phyloP scores from a whole-genome alignment of 352 stramenopile genomes.

The Phytophthora pistaciae region DNA sequence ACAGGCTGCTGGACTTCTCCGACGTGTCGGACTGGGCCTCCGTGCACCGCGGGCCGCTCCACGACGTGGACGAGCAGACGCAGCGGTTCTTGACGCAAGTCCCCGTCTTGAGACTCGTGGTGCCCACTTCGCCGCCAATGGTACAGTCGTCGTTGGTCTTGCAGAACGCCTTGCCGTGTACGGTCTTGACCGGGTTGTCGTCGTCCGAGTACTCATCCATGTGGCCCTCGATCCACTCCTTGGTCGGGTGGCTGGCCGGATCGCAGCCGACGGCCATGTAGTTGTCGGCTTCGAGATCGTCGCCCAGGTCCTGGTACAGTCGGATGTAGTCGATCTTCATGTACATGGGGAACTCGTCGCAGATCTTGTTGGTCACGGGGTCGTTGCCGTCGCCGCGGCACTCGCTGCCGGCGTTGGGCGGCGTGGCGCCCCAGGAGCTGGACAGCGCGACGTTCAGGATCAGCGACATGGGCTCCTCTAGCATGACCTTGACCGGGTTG shows the following conservation, averaged over 20 bases:
- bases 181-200: constrained; percentile 54
- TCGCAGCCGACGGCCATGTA: constrained; percentile 70
- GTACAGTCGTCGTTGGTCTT: constrained; percentile 67
- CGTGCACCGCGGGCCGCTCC: constrained; percentile 64
- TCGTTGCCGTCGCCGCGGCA: constrained; percentile 66
- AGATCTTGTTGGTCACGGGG: constrained; percentile 53
- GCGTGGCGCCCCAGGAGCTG: constrained; percentile 82
- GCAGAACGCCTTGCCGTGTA: constrained; percentile 64
- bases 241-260: constrained; percentile 64
- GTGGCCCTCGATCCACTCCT: constrained; percentile 72
- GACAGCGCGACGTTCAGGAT: constrained; percentile 95
- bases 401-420: constrained; percentile 52
- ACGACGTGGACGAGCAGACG: constrained; percentile 54
- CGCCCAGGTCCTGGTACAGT: constrained; percentile 61
- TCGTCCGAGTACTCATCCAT: constrained; percentile 68
- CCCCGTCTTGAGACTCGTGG: constrained; percentile 45
- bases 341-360: constrained; percentile 78
- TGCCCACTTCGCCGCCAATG: constrained; percentile 33
- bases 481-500: constrained; percentile 73
- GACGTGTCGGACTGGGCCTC: constrained; percentile 41
- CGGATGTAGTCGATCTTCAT: constrained; percentile 83
- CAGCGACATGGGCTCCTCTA: constrained; percentile 94
- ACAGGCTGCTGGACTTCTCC: constrained; percentile 32
- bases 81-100: constrained; percentile 67
- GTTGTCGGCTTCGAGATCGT: constrained; percentile 50